These are phyloP conservation scores for Sporothrix protearum DNA, from an alignment of 2,329 filamentous ascomycete genomes.

Conservation along the genomic window DNA sequence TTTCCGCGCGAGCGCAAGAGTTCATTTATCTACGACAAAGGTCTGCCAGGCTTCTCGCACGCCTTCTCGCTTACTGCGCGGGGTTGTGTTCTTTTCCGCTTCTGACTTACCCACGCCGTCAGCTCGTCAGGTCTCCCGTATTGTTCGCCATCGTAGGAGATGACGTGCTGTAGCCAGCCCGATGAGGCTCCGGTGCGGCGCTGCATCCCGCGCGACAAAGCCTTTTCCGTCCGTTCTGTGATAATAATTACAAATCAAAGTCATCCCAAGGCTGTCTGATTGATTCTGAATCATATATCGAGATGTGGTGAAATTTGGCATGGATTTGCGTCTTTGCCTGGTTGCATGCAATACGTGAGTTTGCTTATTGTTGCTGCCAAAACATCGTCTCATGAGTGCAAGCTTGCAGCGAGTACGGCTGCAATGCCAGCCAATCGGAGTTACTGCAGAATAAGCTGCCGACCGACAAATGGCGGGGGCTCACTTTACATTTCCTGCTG, in stretches of 20 bases:
- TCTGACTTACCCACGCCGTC: background rate
- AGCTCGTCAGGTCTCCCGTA: background rate
- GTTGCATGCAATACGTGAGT: background rate
- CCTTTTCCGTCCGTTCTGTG: background rate
- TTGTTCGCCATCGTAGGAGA: slow-evolving; percentile 3
- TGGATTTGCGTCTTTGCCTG: background rate
- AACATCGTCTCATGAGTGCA: background rate
- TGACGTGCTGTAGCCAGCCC: slow-evolving; percentile 3
- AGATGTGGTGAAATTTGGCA: background rate
- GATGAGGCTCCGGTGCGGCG: slow-evolving; percentile 5
- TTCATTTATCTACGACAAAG: background rate
- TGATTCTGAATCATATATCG: too few relatives aligned
- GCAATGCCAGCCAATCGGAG: background rate
- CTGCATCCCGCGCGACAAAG: background rate
- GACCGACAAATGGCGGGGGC: too few relatives aligned
- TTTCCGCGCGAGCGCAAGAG: background rate
- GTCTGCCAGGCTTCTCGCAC: background rate
- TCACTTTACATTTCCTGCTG: too few relatives aligned
- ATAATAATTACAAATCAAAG: background rate
- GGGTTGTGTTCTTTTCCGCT: background rate
- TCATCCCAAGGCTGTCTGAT: background rate
- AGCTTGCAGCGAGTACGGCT: background rate
- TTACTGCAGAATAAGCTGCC: background rate
- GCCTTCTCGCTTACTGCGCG: background rate
- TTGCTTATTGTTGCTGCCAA: too few relatives aligned